Evolutionary conservation across 495 filamentous ascomycete species (phyloP).

Genomic region (Apodospora peruviana): DNA sequence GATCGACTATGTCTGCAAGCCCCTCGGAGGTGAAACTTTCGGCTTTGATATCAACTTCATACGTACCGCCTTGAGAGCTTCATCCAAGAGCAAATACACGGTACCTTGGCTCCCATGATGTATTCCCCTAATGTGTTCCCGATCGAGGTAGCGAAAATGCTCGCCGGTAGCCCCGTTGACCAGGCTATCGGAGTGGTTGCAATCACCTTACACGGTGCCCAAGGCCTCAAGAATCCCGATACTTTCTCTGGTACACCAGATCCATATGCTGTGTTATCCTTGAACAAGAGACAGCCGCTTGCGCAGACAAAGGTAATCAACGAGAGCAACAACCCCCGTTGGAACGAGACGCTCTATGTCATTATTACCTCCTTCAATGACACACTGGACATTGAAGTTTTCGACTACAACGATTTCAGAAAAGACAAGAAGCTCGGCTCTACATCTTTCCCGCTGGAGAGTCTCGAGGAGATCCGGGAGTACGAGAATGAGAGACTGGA

Average conservation of each 20-base stretch:
- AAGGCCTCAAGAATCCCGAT: slow-evolving; percentile 90
- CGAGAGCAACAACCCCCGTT: slow-evolving; percentile 79
- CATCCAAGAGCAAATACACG: slow-evolving; percentile 94
- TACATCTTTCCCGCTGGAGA: slow-evolving; percentile 77
- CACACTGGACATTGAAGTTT: slow-evolving; percentile 72
- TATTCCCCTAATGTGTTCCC: slow-evolving; percentile 97
- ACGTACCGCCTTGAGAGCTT: slow-evolving; percentile 85
- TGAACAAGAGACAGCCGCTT: slow-evolving; percentile 74
- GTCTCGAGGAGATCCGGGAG: slow-evolving; percentile 66
- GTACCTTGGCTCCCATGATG: slow-evolving; percentile 90
- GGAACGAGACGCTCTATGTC: slow-evolving; percentile 94
- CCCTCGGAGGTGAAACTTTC: slow-evolving; percentile 87
- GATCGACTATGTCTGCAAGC: slow-evolving; percentile 96
- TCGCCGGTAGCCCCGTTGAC: slow-evolving; percentile 90
- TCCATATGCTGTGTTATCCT: slow-evolving; percentile 81
- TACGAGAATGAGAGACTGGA: slow-evolving; percentile 82
- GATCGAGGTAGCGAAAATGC: slow-evolving; percentile 97
- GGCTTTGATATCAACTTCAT: slow-evolving; percentile 99
- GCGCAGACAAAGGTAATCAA: slow-evolving; percentile 84
- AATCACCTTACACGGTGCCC: slow-evolving; percentile 83
- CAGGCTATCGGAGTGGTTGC: slow-evolving; percentile 93
- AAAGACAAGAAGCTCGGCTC: slow-evolving; percentile 95
- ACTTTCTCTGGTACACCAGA: slow-evolving; percentile 91
- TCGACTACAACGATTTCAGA: slow-evolving; percentile 89
- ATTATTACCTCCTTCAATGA: slow-evolving; percentile 88